These are phyloP conservation scores for Vicia sativa DNA, from an alignment of 306 rosid species.

Conservation along the genomic window DNA sequence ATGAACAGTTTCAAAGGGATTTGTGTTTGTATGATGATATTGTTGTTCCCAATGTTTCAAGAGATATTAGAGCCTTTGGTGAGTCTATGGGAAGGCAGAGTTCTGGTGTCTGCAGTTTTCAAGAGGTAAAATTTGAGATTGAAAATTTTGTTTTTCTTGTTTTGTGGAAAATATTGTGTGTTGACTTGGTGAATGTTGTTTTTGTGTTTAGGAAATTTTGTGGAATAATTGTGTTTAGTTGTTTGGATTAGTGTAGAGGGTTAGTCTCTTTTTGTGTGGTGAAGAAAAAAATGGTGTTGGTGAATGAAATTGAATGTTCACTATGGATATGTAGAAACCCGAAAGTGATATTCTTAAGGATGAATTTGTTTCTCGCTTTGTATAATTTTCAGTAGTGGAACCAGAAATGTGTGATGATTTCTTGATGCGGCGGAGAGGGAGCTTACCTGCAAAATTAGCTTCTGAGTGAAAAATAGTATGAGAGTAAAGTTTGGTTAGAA, in stretches of 20 bases:
- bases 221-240: conserved; percentile 9
- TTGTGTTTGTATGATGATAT: conserved; percentile 63
- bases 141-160: not conserved
- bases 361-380: not conserved
- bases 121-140: conserved; percentile 53
- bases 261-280: conserved; percentile 16
- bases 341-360: not conserved
- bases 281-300: conserved; percentile 1
- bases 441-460: no score
- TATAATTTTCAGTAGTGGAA: not conserved
- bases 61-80: conserved; percentile 61
- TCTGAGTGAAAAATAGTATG: no score
- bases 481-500: no score
- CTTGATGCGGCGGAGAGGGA: no score
- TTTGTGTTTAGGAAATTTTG: not conserved
- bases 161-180: conserved; percentile 1
- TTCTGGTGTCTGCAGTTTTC: conserved; percentile 73
- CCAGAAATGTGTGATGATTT: no score
- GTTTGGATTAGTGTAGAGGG: not conserved
- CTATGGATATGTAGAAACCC: conserved; percentile 10
- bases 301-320: not conserved
- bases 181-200: conserved; percentile 19
- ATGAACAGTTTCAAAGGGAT: conserved; percentile 62
- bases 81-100: conserved; percentile 55
- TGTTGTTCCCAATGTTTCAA: conserved; percentile 66